phyloP scores from a whole-genome alignment of 2,329 filamentous ascomycete genomes.

The Penicillium polonicum region DNA sequence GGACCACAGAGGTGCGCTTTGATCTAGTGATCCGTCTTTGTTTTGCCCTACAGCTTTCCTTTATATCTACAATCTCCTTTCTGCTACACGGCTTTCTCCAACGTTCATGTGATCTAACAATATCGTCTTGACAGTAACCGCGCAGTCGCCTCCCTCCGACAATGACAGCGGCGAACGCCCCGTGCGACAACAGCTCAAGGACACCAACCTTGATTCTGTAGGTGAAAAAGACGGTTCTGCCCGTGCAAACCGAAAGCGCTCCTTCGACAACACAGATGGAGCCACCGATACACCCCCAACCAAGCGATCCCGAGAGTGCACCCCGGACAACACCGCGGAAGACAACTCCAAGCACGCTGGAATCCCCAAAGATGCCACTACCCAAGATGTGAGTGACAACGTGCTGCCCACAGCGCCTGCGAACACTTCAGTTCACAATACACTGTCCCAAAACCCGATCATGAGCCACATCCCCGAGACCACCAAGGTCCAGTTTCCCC shows the following conservation, averaged over 20 bases:
- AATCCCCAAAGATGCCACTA: background rate
- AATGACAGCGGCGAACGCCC: slow-evolving; percentile 54
- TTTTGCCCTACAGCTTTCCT: background rate
- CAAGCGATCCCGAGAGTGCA: slow-evolving; percentile 47
- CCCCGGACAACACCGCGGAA: slow-evolving; percentile 23
- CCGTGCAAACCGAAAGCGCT: slow-evolving; percentile 35
- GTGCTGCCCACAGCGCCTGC: background rate
- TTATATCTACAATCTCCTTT: background rate
- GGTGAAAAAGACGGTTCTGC: slow-evolving; percentile 14
- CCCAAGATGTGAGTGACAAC: background rate
- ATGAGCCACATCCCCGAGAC: background rate
- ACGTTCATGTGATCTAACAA: slow-evolving; percentile 11
- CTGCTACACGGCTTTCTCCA: background rate
- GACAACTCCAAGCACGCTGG: slow-evolving; percentile 12
- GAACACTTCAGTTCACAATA: background rate
- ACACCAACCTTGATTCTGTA: slow-evolving; percentile 56
- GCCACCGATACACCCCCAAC: slow-evolving; percentile 33
- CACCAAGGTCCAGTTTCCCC: background rate
- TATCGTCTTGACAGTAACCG: slow-evolving; percentile 17
- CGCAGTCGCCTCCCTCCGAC: slow-evolving; percentile 35
- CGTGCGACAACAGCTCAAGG: slow-evolving; percentile 60
- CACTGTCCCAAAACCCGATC: background rate
- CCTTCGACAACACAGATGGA: slow-evolving; percentile 29
- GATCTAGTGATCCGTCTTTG: background rate
- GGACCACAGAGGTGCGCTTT: slow-evolving; percentile 1